Base-by-base conservation (phyloP, 495 filamentous ascomycete species). In the Opeltia flavorubescens region DNA sequence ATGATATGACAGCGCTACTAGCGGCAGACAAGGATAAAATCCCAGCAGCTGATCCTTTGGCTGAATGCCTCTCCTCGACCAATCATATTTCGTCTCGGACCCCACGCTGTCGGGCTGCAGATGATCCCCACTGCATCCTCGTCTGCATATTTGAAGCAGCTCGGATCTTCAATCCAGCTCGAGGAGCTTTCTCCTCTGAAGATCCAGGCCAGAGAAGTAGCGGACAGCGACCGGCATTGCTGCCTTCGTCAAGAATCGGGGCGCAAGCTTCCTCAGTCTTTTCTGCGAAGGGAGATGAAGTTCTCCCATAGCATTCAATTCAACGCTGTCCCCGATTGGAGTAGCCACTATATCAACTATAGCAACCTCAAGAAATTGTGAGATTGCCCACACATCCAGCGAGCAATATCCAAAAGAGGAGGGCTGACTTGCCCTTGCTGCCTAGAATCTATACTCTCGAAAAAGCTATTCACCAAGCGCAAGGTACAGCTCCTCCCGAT, bases 291-390 rank as follows among this genome's bases (percentile, higher is more conserved):
- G 80, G 86, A 88, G 52, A 99, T 99, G 91, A 96, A 95, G 77
- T 99, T 99, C 72, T 95, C 91, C 42, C 91, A 96, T 61, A 96
- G 93, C 66, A 80, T 99, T 53, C 91, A 99, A 68, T 99, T 99
- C 67, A 99, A 99, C 66, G 87, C 91, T 47, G 93, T 99, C 47
- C 91, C 93, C 18, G 91, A 99, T 60, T 99, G 91, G 91, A 95
- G 88, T 67, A 84, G 79, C 51, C 77, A 95, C 63, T 99, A 99
- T 62, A 91, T 99, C 55, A 81, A 87, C 46, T 99, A 99, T 64
- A 94, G 86, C 62, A 96, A 94, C 57, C 76, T 96, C 52, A 99
- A 99, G 75, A 99, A 99, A 71, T 69, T 94, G 89, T 94, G 66
- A 59, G 87, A 72, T 30, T 40, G 5, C 21, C 29, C 29, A 12